Base-by-base conservation (phyloP, 768 basidiomycete species). In the Lentinus tigrinus region DNA sequence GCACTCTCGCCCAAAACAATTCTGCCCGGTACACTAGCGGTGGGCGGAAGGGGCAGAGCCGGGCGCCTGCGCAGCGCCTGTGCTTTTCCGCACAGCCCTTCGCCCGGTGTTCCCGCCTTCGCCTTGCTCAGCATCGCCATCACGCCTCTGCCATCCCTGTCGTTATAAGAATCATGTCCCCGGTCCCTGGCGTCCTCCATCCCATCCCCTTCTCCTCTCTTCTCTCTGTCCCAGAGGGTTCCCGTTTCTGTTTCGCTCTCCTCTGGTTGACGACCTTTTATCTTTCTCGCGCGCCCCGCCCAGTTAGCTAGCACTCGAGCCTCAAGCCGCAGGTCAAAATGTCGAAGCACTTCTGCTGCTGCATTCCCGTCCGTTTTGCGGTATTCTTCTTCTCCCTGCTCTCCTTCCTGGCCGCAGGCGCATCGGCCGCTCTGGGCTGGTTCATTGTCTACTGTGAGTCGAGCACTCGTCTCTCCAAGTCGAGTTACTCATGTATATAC, bases 371-470 rank as follows among this genome's bases (percentile, higher is more conserved):
- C 51, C 66, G 69, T 47, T 48, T 52, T 8, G 69, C 57, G 19
- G 69, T 69, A 38, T 70, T 69, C 68, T n/a, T 70, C 54, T 62
- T 66, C 56, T 70, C 68, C 3, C 55, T 70, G 28, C 46, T 68
- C 48, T 55, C 65, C 10, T 65, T 68, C 56, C 13, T 54, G 8
- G 34, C 16, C 3, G 56, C 61, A 13, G 47, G 21, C 14, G 17
- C 63, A 2, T 40, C 51, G 2, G 51, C 51, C 17, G 38, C 17
- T 13, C 3, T 40, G 0, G 47, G 52, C 7, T 70, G 67, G 67
- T 58, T 52, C 37, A 28, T 61, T 28, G 26, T 69, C 23, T 59
- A 61, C 27, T 43, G 68, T 69, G 38, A 39, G 66, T 65, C 9
- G 7, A 31, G 31, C 31, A 31, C 31, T 9, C 9, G n/a, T 24